Conservation (phyloP, 2,329 filamentous ascomycete species). For the Diatrype stigma region DNA sequence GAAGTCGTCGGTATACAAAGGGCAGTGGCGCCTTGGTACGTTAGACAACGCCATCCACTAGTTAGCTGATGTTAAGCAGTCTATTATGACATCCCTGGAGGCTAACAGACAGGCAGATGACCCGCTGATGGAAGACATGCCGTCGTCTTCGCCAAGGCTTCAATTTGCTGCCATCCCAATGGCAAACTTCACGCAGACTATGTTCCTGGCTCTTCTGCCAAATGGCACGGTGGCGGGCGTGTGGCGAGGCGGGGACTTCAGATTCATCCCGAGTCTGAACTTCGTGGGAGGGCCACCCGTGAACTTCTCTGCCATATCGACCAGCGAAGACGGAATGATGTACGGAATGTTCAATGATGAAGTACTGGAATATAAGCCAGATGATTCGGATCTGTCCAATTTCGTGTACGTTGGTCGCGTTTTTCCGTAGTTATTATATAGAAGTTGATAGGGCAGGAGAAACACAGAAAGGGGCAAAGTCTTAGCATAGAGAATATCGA, state of each 20-base stretch:
- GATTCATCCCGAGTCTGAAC: not conserved
- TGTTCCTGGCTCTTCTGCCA: not conserved
- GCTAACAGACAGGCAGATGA: not conserved
- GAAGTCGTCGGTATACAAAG: not conserved
- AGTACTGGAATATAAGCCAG: conserved; percentile 1
- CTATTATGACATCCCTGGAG: too few species aligned
- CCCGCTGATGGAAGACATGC: not conserved
- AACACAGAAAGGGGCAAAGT: too few species aligned
- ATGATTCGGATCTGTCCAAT: not conserved
- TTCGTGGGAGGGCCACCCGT: conserved; percentile 1
- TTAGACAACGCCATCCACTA: too few species aligned
- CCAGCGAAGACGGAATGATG: conserved; percentile 17
- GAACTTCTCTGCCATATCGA: conserved; percentile 18
- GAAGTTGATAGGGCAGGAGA: too few species aligned
- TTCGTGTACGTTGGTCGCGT: not conserved
- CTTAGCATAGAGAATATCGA: too few species aligned
- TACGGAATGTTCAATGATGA: conserved; percentile 17
- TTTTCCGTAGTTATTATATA: too few species aligned
- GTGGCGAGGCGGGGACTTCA: not conserved
- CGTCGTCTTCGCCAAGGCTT: not conserved
- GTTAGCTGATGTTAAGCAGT: too few species aligned
- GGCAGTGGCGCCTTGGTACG: not conserved
- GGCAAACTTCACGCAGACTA: not conserved
- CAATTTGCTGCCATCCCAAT: not conserved
- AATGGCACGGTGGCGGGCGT: not conserved